A percentile compares a stretch with the other conserved stretches of the same genome.
Conservation (phyloP, 768 basidiomycete species). For the Mycena polygramma region DNA sequence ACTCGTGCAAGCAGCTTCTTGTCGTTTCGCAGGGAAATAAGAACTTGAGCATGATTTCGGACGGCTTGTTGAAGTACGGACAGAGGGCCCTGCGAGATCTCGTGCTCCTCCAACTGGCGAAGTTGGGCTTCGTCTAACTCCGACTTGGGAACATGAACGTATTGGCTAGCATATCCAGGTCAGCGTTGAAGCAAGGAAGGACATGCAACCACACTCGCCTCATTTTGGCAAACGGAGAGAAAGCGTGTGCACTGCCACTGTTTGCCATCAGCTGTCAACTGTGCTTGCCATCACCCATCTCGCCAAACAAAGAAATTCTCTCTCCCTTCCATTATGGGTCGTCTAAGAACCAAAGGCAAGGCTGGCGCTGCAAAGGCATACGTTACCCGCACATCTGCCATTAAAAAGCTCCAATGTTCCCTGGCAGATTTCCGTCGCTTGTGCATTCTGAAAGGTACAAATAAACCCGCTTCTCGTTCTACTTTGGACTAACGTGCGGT, state of each 20-base stretch:
- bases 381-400: constrained; percentile 88
- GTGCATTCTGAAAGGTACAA: constrained; percentile 94
- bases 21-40: constrained; percentile 97
- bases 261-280: too few relatives aligned
- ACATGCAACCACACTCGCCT: constrained; percentile 23
- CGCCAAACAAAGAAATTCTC: constrained; percentile 1
- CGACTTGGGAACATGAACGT: constrained; percentile 95
- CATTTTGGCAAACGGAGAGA: constrained; percentile 29
- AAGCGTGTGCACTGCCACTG: background rate
- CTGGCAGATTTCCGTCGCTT: constrained; percentile 96
- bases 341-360: constrained; percentile 86
- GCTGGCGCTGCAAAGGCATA: constrained; percentile 94
- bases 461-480: background rate
- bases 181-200: constrained; percentile 14
- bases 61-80: constrained; percentile 98
- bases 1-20: constrained; percentile 96
- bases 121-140: constrained; percentile 98
- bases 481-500: constrained; percentile 28
- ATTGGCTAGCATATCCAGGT: constrained; percentile 74
- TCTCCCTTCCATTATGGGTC: constrained; percentile 67
- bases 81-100: constrained; percentile 97
- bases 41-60: constrained; percentile 96
- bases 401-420: constrained; percentile 97
- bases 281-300: too few relatives aligned
- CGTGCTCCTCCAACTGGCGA: constrained; percentile 96